Evolutionary conservation across 352 stramenopile genomes (phyloP), one percentile per base, ranked within the genome.

Genomic region (Phytophthora aleatoria): DNA sequence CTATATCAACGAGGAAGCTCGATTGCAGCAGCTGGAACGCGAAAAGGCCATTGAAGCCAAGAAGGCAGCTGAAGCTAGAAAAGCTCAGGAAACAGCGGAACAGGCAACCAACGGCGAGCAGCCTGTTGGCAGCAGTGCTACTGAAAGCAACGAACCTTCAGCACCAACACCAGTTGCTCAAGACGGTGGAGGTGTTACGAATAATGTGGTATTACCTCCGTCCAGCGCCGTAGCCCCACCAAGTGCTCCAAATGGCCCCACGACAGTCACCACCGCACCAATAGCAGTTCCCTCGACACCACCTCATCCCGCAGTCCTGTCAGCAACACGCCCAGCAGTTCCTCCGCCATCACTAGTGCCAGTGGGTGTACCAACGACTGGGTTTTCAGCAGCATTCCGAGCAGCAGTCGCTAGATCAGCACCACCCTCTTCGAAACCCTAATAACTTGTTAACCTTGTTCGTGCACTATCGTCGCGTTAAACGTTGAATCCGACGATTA

Each of bases 1-100:
- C 28, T 80, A 71, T 24, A 76, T 73, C 8, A 53, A 43, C 2
- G 69, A 80, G 42, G 64, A 74, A 50, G 64, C 56, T n/a, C 72
- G 72, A n/a, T 49, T 76, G 57, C 60, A 71, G 57, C 68, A 72
- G 36, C 41, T 71, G 38, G 60, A 70, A 41, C 54, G 60, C 16
- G 61, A 71, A 51, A 67, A 66, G 30, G 61, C 61, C 1, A 42
- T 76, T 2, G 67, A 71, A 65, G 63, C 63, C 5, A 75, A 59
- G 52, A 71, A 73, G 31, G 64, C 47, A 11, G 59, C 60, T 1
- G 69, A 72, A 62, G 59, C 59, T n/a, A 62, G 36, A 39, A 70
- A 59, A 57, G 16, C 13, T 3, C 54, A 62, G 13, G 49, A 12
- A 50, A 48, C 43, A n/a, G 53, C 35, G 24, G 53, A 69, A 47